Percentiles rank a stretch among this genome's conserved stretches.
phyloP scores from a whole-genome alignment of 805 yeast species.

The Saccharomycopsis synnaedendra region DNA sequence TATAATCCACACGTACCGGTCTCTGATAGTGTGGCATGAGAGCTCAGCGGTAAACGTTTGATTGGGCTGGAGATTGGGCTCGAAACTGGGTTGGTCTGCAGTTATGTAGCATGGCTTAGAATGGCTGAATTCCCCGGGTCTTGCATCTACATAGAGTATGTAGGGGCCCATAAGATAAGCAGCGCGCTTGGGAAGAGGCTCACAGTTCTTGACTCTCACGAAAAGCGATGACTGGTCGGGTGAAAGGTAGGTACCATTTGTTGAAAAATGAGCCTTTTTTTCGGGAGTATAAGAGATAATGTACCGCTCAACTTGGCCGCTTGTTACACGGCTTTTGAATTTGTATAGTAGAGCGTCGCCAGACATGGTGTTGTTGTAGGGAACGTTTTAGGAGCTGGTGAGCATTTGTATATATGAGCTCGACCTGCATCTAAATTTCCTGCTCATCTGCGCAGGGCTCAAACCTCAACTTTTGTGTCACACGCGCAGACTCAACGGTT shows the following conservation, averaged over 20 bases:
- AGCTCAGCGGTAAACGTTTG: conserved; percentile 50
- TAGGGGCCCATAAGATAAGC: conserved; percentile 72
- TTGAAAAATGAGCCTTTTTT: conserved; percentile 25
- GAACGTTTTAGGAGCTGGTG: no score
- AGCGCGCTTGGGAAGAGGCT: conserved; percentile 51
- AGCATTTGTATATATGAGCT: no score
- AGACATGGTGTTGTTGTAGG: no score
- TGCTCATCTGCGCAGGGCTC: no score
- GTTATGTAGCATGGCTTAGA: conserved; percentile 44
- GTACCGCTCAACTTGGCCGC: conserved; percentile 52
- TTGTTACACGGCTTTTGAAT: conserved; percentile 31
- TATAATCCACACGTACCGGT: conserved; percentile 52
- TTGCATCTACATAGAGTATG: conserved; percentile 60
- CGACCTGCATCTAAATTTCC: no score
- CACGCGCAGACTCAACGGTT: no score
- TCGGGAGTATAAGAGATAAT: conserved; percentile 30
- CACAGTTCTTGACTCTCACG: conserved; percentile 52
- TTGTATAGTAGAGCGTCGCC: no score
- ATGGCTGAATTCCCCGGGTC: conserved; percentile 42
- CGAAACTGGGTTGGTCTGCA: conserved; percentile 68
- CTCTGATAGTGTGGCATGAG: conserved; percentile 51
- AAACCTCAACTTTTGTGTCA: no score
- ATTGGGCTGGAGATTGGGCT: conserved; percentile 62
- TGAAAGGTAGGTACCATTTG: conserved; percentile 18
- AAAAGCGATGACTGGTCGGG: conserved; percentile 24